Conservation (phyloP, 805 yeast species). For the Teunomyces tritomae region DNA sequence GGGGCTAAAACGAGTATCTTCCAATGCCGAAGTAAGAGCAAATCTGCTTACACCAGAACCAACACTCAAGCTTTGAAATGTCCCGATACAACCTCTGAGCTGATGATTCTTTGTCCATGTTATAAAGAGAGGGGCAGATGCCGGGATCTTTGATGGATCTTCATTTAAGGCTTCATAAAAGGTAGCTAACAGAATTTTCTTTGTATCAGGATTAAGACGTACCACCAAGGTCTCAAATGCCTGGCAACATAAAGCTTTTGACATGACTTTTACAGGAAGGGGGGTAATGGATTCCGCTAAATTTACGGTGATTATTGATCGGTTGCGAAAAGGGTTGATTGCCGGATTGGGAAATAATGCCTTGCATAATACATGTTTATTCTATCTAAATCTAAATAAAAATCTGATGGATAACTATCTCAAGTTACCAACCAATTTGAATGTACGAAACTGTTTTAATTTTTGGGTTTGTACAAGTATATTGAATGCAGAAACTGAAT, state of each 20-base stretch:
- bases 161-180: constrained; percentile 14
- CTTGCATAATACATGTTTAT: not conserved
- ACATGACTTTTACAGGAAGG: constrained; percentile 18
- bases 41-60: constrained; percentile 60
- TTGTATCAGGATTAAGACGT: constrained; percentile 15
- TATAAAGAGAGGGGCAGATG: constrained; percentile 66
- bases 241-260: constrained; percentile 34
- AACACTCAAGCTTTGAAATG: constrained; percentile 58
- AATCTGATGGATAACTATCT: not conserved
- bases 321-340: constrained; percentile 3
- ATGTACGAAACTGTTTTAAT: not conserved
- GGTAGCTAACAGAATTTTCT: constrained; percentile 12
- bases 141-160: constrained; percentile 13
- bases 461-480: not conserved
- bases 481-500: not conserved
- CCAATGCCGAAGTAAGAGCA: constrained; percentile 61
- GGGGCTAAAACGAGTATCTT: constrained; percentile 77
- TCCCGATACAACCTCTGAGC: constrained; percentile 92
- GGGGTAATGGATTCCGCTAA: not conserved
- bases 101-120: constrained; percentile 69
- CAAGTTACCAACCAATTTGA: not conserved
- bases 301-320: not conserved
- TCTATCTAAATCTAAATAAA: not conserved
- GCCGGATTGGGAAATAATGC: not conserved
- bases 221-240: constrained; percentile 35